These are phyloP conservation scores for Oryza glumipatula DNA, from an alignment of 176 grass and related monocot species.

Conservation along the genomic window DNA sequence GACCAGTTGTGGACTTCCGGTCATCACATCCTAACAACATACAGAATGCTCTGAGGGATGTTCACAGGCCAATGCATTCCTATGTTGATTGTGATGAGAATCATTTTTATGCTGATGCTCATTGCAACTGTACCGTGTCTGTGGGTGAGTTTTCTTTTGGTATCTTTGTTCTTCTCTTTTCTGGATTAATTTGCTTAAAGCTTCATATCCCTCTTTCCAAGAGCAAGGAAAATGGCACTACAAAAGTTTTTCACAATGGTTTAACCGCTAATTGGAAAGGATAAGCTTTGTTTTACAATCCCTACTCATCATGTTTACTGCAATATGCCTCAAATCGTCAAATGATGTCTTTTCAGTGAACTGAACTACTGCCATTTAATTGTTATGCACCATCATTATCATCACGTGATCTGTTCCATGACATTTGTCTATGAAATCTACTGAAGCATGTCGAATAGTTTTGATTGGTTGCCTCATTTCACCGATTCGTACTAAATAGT, in stretches of 20 bases:
- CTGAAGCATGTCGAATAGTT: too few relatives aligned
- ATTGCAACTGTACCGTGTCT: constrained; percentile 76
- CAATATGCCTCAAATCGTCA: not conserved
- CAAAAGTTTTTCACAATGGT: too few relatives aligned
- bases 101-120: constrained; percentile 60
- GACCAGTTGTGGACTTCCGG: too few relatives aligned
- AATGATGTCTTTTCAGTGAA: not conserved
- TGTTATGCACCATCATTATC: too few relatives aligned
- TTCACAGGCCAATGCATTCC: constrained; percentile 73
- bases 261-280: not conserved
- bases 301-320: not conserved
- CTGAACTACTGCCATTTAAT: not conserved
- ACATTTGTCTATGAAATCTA: too few relatives aligned
- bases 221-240: too few relatives aligned
- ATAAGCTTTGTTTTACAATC: not conserved
- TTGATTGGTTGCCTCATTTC: too few relatives aligned
- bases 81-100: constrained; percentile 79
- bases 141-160: constrained; percentile 51
- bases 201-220: not conserved
- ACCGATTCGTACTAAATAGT: too few relatives aligned
- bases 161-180: not conserved
- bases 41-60: constrained; percentile 35
- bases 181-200: constrained; percentile 22
- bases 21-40: too few relatives aligned
- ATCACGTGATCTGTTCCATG: too few relatives aligned